Percentiles rank a stretch among this genome's conserved stretches.
Conservation (phyloP, 2,329 filamentous ascomycete species). For the Metarhizium sp. region DNA sequence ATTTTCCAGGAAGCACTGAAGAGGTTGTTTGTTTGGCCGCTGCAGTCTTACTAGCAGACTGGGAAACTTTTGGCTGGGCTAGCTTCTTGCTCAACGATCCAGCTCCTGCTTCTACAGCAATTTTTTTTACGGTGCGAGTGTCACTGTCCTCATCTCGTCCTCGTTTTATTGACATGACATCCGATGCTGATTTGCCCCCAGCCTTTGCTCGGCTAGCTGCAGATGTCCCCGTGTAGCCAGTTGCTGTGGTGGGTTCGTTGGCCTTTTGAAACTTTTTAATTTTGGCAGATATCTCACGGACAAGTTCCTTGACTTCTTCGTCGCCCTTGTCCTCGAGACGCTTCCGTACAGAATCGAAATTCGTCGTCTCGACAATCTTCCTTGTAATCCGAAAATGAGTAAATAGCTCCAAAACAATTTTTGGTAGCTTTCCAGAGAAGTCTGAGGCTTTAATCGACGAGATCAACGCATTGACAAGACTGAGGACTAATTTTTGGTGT, state of each 20-base stretch:
- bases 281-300: conserved; percentile 46
- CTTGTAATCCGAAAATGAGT: conserved; percentile 52
- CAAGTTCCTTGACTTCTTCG: conserved; percentile 51
- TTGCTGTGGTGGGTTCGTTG: conserved; percentile 23
- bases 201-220: conserved; percentile 28
- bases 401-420: conserved; percentile 50
- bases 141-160: conserved; percentile 31
- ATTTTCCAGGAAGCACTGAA: conserved; percentile 38
- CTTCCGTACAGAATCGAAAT: conserved; percentile 55
- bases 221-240: conserved; percentile 30
- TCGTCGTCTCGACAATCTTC: conserved; percentile 52
- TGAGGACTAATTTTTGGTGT: conserved; percentile 46
- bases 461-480: conserved; percentile 44
- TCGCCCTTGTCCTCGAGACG: conserved; percentile 55
- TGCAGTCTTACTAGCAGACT: conserved; percentile 18
- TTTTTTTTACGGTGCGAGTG: conserved; percentile 30
- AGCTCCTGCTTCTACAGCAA: conserved; percentile 29
- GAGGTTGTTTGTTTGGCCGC: conserved; percentile 21
- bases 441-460: conserved; percentile 43
- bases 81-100: conserved; percentile 31
- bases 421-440: conserved; percentile 43
- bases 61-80: conserved; percentile 24
- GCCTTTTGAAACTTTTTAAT: conserved; percentile 30
- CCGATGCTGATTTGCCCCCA: conserved; percentile 19
- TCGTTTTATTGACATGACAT: conserved; percentile 24